Evolutionary conservation across 352 stramenopile genomes (phyloP), one percentile per base, ranked within the genome.

Genomic region (Phytophthora litchii): DNA sequence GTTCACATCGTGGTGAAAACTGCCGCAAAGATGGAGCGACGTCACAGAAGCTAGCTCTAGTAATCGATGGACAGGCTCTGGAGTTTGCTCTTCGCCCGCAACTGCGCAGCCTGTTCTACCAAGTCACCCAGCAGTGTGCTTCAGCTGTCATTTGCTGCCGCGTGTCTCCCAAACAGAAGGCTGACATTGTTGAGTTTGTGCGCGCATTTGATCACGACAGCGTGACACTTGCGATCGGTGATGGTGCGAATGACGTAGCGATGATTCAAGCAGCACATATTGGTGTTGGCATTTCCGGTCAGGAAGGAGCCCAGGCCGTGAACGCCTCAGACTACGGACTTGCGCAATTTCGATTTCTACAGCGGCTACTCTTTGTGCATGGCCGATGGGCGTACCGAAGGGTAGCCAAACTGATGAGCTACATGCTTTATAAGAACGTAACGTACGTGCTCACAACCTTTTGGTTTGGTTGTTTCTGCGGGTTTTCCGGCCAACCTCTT

Each of bases 351-450:
- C 88, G 88, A 0, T 98, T 98, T 56, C 68, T 99, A 9, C 80
- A 95, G 52, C 82, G 86, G 13, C 70, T 98, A 12, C 62, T 98
- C 7, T 88, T 98, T 43, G 89, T 98, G 6, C 93, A 98, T 54
- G 95, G 95, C 13, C 78, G 92, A 12, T 96, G 88, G 83, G 93
- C 88, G 35, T 98, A 98, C 49, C 86, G 88, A n/a, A 86, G 95
- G 4, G 83, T 97, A 16, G 74, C 91, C 7, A 97, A 97, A 54
- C 69, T 98, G 16, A 90, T 98, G 72, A 89, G 88, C 60, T 98
- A 97, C 65, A 96, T 96, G 71, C 92, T 98, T 14, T 98, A 97
- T 83, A 98, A 98, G 78, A 98, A 94, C 67, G 80, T 95, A 38
- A 89, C 86, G 21, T 91, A 92, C 51, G 83, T 92, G 45, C 68